Conservation (phyloP, 2,329 filamentous ascomycete genomes). For the Botrytis galanthina region DNA sequence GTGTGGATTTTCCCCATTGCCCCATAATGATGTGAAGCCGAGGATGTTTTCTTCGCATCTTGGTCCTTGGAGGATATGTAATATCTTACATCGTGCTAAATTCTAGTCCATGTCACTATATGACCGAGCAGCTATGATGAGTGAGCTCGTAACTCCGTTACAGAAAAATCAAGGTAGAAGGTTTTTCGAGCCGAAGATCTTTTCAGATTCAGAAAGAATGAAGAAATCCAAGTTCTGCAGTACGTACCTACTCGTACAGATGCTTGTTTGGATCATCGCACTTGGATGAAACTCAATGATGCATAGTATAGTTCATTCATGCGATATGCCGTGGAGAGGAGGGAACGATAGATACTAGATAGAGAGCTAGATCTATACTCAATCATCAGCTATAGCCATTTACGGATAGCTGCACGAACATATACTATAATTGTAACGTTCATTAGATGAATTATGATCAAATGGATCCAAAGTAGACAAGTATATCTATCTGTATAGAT, state of each 20-base stretch:
- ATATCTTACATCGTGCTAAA: neutral
- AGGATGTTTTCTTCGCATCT: neutral
- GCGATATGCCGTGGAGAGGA: neutral
- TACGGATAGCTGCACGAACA: neutral
- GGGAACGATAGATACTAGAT: neutral
- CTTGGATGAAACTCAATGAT: neutral
- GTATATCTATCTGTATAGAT: neutral
- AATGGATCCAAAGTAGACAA: neutral
- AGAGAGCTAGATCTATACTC: neutral
- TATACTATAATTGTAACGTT: neutral
- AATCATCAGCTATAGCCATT: neutral
- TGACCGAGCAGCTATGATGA: neutral
- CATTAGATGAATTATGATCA: neutral
- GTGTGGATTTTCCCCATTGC: neutral
- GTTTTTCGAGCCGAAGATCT: neutral
- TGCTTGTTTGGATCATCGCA: neutral
- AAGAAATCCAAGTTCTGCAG: neutral
- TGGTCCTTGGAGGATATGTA: neutral
- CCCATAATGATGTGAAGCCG: constrained; percentile 10
- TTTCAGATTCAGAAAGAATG: neutral
- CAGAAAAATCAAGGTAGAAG: neutral
- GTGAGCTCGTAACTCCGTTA: neutral
- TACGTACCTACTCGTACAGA: no score
- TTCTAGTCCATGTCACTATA: neutral
- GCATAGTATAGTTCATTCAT: neutral